Percentiles rank a stretch among this genome's conserved stretches.
phyloP scores from a whole-genome alignment of 805 yeast genomes.

The Brettanomyces bruxellensis region DNA sequence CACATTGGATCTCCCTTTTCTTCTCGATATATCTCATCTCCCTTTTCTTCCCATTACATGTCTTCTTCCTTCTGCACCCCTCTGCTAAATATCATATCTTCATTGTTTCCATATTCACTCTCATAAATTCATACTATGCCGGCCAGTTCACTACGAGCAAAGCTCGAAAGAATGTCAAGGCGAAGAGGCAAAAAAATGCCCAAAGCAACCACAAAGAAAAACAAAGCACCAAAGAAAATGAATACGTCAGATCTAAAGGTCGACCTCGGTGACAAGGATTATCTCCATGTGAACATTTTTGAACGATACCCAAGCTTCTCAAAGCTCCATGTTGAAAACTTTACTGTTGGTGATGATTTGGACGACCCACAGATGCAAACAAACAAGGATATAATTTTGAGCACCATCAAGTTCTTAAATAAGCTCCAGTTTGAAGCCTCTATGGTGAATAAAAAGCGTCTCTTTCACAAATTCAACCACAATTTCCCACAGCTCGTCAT shows the following conservation, averaged over 20 bases:
- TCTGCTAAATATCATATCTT: too few relatives aligned
- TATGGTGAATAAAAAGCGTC: constrained; percentile 12
- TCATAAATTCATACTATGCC: not conserved
- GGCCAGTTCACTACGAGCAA: not conserved
- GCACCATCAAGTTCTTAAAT: constrained; percentile 12
- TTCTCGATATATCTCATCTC: too few relatives aligned
- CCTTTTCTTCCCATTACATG: not conserved
- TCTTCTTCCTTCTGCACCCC: not conserved
- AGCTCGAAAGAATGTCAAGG: not conserved
- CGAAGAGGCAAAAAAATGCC: not conserved
- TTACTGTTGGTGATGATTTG: constrained; percentile 7
- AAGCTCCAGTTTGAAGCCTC: constrained; percentile 11
- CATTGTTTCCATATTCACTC: too few relatives aligned
- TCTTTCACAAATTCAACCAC: constrained; percentile 11
- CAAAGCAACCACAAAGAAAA: not conserved
- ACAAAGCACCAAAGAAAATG: constrained; percentile 1
- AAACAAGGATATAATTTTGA: constrained; percentile 8
- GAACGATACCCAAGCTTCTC: constrained; percentile 6
- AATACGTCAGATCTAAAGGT: not conserved
- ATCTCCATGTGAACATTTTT: constrained; percentile 12
- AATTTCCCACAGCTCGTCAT: constrained; percentile 32
- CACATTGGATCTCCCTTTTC: too few relatives aligned
- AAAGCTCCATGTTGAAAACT: constrained; percentile 3
- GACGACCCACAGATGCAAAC: constrained; percentile 6
- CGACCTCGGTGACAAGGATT: not conserved